phyloP scores from a whole-genome alignment of 768 basidiomycete species.

The Boletus sp. region DNA sequence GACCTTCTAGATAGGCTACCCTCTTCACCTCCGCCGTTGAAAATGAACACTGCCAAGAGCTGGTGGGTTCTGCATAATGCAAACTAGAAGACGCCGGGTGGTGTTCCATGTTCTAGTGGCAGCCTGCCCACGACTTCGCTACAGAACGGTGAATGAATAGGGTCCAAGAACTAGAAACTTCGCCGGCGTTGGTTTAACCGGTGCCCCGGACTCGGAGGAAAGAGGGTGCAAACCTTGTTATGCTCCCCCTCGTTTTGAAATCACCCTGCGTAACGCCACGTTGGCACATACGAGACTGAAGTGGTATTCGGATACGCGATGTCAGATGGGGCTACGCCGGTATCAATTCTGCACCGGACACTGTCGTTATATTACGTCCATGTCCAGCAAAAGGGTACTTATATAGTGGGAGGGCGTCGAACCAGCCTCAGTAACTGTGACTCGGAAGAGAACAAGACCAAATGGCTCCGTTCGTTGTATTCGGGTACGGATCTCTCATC shows the following conservation, averaged over 20 bases:
- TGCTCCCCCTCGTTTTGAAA: neutral
- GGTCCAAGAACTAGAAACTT: neutral
- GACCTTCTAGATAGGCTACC: neutral
- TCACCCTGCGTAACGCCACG: neutral
- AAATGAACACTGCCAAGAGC: neutral
- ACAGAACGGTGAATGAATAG: neutral
- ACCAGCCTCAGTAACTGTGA: neutral
- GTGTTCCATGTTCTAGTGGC: neutral
- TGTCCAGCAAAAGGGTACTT: neutral
- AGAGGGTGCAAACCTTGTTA: neutral
- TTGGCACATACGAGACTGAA: neutral
- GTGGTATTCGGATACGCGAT: neutral
- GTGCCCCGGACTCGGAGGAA: neutral
- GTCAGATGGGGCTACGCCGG: neutral
- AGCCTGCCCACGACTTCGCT: neutral
- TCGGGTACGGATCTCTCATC: slow-evolving; percentile 90
- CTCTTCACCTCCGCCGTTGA: neutral
- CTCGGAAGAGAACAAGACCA: neutral
- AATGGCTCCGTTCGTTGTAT: slow-evolving; percentile 60
- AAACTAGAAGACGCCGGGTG: neutral
- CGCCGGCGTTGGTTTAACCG: neutral
- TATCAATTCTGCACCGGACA: neutral
- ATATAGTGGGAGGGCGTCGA: neutral
- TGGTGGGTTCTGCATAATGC: neutral
- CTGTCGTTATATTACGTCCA: neutral